Conservation (phyloP, 2,329 filamentous ascomycete genomes). For the Colletotrichum sp. region DNA sequence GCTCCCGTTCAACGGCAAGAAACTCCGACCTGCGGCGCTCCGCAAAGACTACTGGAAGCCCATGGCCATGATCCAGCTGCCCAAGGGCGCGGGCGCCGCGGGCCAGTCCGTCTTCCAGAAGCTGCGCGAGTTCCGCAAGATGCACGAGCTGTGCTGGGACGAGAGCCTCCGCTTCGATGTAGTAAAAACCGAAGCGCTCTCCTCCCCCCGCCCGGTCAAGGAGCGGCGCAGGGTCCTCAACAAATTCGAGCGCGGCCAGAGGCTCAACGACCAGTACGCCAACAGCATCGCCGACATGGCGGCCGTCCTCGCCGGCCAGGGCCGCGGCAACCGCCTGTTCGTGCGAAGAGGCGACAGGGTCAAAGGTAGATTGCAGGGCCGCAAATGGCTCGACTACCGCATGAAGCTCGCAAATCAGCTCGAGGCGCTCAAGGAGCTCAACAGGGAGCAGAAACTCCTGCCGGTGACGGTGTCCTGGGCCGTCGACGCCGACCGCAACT, state of each 20-base stretch:
- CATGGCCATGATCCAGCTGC: conserved; percentile 65
- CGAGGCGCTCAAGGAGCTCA: not conserved
- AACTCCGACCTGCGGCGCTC: conserved; percentile 65
- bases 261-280: conserved; percentile 64
- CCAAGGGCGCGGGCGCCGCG: conserved; percentile 52
- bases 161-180: conserved; percentile 38
- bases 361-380: not conserved
- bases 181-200: not conserved
- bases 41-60: conserved; percentile 73
- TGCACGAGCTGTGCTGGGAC: conserved; percentile 69
- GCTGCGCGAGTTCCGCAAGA: conserved; percentile 66
- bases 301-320: conserved; percentile 56
- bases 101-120: conserved; percentile 67
- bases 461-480: conserved; percentile 57
- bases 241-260: conserved; percentile 51
- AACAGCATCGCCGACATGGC: conserved; percentile 70
- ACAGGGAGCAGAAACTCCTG: conserved; percentile 30
- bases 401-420: too few relatives aligned
- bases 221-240: conserved; percentile 34
- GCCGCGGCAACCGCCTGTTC: conserved; percentile 56
- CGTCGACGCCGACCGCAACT: conserved; percentile 50
- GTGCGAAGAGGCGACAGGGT: conserved; percentile 28
- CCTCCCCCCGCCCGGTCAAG: not conserved
- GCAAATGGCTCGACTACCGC: not conserved
- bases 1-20: conserved; percentile 71